Percentiles rank a stretch among this genome's conserved stretches.
These are phyloP conservation scores for Collybiopsis luxurians DNA, from an alignment of 768 basidiomycete genomes.

Conservation along the genomic window DNA sequence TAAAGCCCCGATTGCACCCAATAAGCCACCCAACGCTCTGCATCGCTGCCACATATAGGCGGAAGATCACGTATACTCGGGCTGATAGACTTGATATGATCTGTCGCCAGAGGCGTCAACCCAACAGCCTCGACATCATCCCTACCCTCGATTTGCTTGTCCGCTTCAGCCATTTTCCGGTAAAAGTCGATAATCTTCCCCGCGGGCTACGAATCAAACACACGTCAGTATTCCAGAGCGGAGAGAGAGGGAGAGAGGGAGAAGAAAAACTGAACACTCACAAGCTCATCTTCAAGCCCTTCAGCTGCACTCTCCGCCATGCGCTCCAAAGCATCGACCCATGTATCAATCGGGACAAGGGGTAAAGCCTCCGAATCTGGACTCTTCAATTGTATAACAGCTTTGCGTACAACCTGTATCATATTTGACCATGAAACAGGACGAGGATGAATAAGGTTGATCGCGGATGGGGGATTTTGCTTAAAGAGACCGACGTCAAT, in stretches of 20 bases:
- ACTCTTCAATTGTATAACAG: conserved; percentile 10
- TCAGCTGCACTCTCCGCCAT: conserved; percentile 8
- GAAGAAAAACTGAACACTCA: not conserved
- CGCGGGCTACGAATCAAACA: conserved; percentile 22
- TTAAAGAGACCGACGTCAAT: conserved; percentile 23
- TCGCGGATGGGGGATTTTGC: conserved; percentile 16
- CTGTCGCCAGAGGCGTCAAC: not conserved
- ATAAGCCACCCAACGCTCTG: not conserved
- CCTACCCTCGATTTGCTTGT: conserved; percentile 7
- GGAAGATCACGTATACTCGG: not conserved
- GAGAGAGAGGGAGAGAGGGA: not conserved
- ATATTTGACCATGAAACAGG: conserved; percentile 29
- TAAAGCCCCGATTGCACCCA: not conserved
- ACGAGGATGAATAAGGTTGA: conserved; percentile 39
- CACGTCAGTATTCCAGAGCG: not conserved
- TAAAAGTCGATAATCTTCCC: conserved; percentile 33
- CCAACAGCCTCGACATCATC: conserved; percentile 1
- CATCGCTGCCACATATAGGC: not conserved
- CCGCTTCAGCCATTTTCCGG: conserved; percentile 19
- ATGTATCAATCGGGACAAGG: conserved; percentile 30
- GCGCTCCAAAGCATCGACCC: conserved; percentile 27
- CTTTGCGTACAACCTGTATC: conserved; percentile 21
- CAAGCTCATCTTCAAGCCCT: not conserved
- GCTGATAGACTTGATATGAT: not conserved
- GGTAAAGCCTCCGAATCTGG: conserved; percentile 17